Evolutionary conservation across 805 yeast genomes (phyloP).

Genomic region (Blastobotrys americana): DNA sequence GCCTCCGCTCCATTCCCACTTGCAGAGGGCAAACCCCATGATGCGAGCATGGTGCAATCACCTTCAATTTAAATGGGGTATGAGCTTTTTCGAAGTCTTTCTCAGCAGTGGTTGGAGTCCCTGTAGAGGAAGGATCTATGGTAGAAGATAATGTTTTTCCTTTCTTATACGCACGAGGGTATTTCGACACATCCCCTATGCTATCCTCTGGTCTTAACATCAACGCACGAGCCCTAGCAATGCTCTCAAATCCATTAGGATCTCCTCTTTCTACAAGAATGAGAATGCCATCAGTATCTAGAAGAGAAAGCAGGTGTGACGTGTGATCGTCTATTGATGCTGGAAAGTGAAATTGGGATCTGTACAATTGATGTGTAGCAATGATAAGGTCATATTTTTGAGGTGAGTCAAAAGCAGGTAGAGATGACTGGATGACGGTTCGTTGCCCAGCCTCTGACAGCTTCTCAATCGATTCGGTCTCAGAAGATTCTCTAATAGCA

Average conservation of each 20-base stretch:
- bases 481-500: neutral
- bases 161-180: conserved; percentile 12
- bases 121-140: conserved; percentile 1
- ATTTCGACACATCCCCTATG: conserved; percentile 24
- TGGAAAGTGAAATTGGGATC: conserved; percentile 55
- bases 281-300: conserved; percentile 73
- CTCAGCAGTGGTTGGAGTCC: conserved; percentile 7
- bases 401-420: conserved; percentile 38
- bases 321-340: conserved; percentile 63
- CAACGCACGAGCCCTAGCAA: conserved; percentile 85
- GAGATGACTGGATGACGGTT: conserved; percentile 47
- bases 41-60: conserved; percentile 88
- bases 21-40: conserved; percentile 84
- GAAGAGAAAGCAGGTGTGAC: conserved; percentile 48
- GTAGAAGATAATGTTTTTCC: neutral
- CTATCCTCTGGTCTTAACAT: conserved; percentile 69
- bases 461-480: neutral
- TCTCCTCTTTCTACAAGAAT: conserved; percentile 83
- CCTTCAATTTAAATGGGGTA: conserved; percentile 45
- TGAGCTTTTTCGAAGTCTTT: neutral
- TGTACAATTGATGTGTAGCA: conserved; percentile 69
- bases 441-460: conserved; percentile 28
- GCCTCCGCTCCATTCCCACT: conserved; percentile 43
- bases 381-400: conserved; percentile 73
- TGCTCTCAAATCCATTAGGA: conserved; percentile 78